phyloP scores from a whole-genome alignment of 1,284 basidiomycete genomes.

The Rhodotorula sp. region DNA sequence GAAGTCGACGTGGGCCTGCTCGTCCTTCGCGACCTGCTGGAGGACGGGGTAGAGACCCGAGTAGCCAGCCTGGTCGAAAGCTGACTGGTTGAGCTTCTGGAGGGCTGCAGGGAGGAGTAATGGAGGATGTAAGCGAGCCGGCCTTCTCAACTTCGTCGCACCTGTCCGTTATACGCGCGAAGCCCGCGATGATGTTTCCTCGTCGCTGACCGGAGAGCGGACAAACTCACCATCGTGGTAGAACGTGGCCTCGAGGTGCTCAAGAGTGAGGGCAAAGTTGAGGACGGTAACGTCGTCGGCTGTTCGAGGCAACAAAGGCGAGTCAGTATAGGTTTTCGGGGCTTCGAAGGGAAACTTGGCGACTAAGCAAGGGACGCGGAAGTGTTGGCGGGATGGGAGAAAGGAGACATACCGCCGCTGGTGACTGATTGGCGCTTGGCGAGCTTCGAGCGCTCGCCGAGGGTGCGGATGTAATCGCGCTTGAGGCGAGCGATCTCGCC shows the following conservation, averaged over 20 bases:
- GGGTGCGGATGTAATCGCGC: slow-evolving; percentile 17
- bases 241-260: slow-evolving; percentile 67
- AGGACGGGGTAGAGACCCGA: slow-evolving; percentile 50
- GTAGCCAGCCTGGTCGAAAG: slow-evolving; percentile 59
- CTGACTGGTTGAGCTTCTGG: slow-evolving; percentile 53
- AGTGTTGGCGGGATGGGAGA: not conserved
- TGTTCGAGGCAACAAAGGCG: not conserved
- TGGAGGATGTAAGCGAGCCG: too few species aligned
- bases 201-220: too few species aligned
- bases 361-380: not conserved
- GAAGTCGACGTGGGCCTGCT: slow-evolving; percentile 57
- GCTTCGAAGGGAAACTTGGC: too few species aligned
- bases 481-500: slow-evolving; percentile 12
- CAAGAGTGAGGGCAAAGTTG: slow-evolving; percentile 59
- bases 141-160: too few species aligned
- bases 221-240: slow-evolving; percentile 48
- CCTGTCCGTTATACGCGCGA: too few species aligned
- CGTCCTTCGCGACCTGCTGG: slow-evolving; percentile 61
- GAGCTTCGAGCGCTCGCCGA: not conserved
- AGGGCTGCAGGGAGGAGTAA: slow-evolving; percentile 47
- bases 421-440: slow-evolving; percentile 30
- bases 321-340: too few species aligned
- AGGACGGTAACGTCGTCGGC: slow-evolving; percentile 22
- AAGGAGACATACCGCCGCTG: slow-evolving; percentile 11
- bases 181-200: too few species aligned